A percentile compares a stretch with the other conserved stretches of the same genome.
Conservation (phyloP, 306 rosid species). For the Fragaria iinumae region DNA sequence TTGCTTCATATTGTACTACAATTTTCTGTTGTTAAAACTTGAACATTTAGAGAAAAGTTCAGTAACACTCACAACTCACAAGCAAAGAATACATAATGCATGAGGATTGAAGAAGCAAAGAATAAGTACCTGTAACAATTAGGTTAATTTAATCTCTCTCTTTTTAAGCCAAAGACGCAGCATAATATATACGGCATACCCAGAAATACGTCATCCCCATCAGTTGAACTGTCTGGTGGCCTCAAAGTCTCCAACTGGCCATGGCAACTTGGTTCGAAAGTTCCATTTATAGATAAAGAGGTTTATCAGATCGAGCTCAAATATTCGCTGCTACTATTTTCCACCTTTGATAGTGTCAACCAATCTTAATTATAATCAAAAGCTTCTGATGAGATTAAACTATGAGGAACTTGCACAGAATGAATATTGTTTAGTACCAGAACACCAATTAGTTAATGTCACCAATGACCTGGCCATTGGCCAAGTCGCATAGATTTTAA, state of each 20-base stretch:
- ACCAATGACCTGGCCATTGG: conserved; percentile 1
- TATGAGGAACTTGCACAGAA: neutral
- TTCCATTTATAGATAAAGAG: neutral
- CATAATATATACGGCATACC: neutral
- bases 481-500: conserved; percentile 3
- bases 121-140: neutral
- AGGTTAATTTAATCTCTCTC: neutral
- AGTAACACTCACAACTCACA: too few relatives aligned
- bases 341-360: neutral
- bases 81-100: too few relatives aligned
- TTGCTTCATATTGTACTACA: too few relatives aligned
- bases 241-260: neutral
- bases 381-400: neutral
- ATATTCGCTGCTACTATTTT: neutral
- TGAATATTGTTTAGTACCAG: neutral
- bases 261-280: conserved; percentile 27
- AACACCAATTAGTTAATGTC: neutral
- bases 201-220: conserved; percentile 36
- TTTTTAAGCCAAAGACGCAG: conserved; percentile 12
- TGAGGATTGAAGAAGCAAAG: neutral
- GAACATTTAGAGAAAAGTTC: too few relatives aligned
- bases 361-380: neutral
- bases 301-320: neutral
- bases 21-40: too few relatives aligned
- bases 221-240: neutral